Conservation (phyloP, 2,329 filamentous ascomycete species). For the Albifimbria verrucaria region DNA sequence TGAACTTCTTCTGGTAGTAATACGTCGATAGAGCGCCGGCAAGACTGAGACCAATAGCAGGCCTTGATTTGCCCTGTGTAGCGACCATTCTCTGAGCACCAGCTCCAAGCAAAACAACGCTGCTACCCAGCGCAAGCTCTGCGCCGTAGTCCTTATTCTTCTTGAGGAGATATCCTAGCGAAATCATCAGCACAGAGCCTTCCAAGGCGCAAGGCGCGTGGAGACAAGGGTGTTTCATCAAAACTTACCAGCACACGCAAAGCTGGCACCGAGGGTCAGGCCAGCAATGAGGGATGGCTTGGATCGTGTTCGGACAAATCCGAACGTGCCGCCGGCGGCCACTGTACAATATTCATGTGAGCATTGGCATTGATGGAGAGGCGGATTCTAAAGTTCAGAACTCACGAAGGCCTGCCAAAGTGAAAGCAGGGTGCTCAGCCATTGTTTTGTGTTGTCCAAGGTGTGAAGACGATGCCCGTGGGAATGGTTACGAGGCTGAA, state of each 20-base stretch:
- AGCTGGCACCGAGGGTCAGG: conserved; percentile 18
- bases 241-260: conserved; percentile 19
- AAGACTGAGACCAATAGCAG: conserved; percentile 30
- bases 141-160: conserved; percentile 39
- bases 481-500: too few species aligned
- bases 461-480: too few species aligned
- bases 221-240: neutral
- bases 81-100: conserved; percentile 35
- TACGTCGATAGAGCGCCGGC: conserved; percentile 32
- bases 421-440: conserved; percentile 39
- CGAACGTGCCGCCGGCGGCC: conserved; percentile 20
- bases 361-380: fast-evolving
- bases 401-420: conserved; percentile 35
- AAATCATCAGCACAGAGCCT: neutral
- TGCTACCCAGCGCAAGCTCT: conserved; percentile 38
- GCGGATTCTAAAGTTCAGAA: neutral
- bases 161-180: conserved; percentile 36
- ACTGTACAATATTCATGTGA: conserved; percentile 10
- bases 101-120: conserved; percentile 31
- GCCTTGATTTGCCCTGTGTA: conserved; percentile 32
- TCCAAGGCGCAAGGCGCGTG: fast-evolving
- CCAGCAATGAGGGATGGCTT: conserved; percentile 21
- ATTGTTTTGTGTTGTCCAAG: too few species aligned
- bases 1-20: conserved; percentile 39
- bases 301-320: conserved; percentile 20